Conservation (phyloP, 805 yeast species). For the Saccharomyces paradoxus region DNA sequence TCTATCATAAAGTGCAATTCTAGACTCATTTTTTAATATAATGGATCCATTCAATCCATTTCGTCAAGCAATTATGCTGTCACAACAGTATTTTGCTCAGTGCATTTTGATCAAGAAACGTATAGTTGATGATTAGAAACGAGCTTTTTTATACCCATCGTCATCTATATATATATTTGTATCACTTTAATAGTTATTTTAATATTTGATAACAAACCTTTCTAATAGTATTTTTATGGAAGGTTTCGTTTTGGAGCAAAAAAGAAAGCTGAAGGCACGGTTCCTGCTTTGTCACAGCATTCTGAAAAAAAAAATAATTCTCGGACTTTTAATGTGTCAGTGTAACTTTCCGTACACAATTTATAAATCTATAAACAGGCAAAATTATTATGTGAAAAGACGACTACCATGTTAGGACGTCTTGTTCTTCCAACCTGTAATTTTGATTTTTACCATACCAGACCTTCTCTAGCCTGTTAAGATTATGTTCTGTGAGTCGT, state of each 20-base stretch:
- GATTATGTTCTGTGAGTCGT: slow-evolving; percentile 29
- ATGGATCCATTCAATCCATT: neutral
- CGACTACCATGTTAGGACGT: slow-evolving; percentile 28
- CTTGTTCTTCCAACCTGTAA: slow-evolving; percentile 28
- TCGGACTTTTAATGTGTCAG: neutral
- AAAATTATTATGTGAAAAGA: neutral
- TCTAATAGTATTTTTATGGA: neutral
- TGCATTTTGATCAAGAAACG: neutral
- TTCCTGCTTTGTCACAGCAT: too few relatives aligned
- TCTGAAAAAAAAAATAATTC: neutral
- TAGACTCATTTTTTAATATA: neutral
- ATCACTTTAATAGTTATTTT: neutral
- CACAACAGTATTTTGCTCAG: neutral
- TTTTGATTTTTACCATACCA: slow-evolving; percentile 28
- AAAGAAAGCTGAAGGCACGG: neutral
- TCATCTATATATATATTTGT: neutral
- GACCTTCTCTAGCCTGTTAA: slow-evolving; percentile 27
- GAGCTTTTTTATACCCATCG: neutral
- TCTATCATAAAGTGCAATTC: neutral
- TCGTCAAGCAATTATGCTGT: neutral
- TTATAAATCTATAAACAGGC: neutral
- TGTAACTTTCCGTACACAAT: neutral
- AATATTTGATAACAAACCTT: neutral
- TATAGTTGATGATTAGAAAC: neutral
- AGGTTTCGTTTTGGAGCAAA: neutral